phyloP scores from a whole-genome alignment of 176 grass and related monocot genomes.

The Cenchrus purpureus region DNA sequence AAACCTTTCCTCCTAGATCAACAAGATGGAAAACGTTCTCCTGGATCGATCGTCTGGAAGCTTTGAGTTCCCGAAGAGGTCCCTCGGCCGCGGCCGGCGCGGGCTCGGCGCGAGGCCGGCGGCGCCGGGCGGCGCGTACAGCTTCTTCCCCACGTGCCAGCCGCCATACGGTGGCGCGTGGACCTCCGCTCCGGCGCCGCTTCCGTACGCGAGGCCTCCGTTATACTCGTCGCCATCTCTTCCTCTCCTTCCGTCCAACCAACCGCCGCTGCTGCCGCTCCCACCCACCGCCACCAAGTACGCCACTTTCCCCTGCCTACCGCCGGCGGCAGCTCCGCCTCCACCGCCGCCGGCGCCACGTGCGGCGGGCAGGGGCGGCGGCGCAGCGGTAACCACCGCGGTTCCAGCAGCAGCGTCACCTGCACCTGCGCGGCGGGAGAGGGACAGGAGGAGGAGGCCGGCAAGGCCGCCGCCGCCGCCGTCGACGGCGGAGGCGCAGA shows the following conservation, averaged over 20 bases:
- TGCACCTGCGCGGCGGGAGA: background rate
- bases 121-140: slow-evolving; percentile 22
- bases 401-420: background rate
- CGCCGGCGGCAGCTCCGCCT: background rate
- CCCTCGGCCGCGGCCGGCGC: slow-evolving; percentile 17
- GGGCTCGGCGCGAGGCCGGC: background rate
- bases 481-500: slow-evolving; percentile 4
- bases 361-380: background rate
- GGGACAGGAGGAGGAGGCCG: slow-evolving; percentile 50
- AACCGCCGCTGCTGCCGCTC: slow-evolving; percentile 67
- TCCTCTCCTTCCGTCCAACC: slow-evolving; percentile 56
- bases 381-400: background rate
- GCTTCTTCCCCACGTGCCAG: slow-evolving; percentile 8
- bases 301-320: slow-evolving; percentile 32
- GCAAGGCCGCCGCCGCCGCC: slow-evolving; percentile 40
- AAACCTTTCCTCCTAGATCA: background rate
- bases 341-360: background rate
- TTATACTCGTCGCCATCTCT: slow-evolving; percentile 52
- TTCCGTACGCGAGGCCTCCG: slow-evolving; percentile 19
- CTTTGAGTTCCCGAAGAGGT: slow-evolving; percentile 41
- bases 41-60: slow-evolving; percentile 48
- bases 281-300: slow-evolving; percentile 47
- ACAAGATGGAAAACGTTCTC: slow-evolving; percentile 53
- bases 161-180: slow-evolving; percentile 43
- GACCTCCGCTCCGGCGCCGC: slow-evolving; percentile 30